A percentile compares a stretch with the other conserved stretches of the same genome.
These are phyloP conservation scores for Penicillium sp. DNA, from an alignment of 2,329 filamentous ascomycete species.

Conservation along the genomic window DNA sequence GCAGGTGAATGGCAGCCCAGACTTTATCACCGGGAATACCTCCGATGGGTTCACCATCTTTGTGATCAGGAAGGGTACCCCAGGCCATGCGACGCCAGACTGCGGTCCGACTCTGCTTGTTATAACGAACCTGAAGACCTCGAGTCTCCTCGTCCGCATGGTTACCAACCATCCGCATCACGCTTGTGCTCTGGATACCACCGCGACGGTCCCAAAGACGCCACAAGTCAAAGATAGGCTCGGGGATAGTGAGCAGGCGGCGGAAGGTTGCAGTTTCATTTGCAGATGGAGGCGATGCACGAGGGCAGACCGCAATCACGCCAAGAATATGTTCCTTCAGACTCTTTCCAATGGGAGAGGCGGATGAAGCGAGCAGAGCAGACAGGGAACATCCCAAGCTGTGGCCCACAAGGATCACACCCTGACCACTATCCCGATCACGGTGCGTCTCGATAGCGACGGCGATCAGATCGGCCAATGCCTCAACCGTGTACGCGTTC, in stretches of 20 bases:
- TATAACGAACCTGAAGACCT: slow-evolving; percentile 58
- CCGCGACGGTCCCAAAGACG: slow-evolving; percentile 79
- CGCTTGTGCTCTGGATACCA: slow-evolving; percentile 77
- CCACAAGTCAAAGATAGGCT: slow-evolving; percentile 73
- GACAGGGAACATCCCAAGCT: slow-evolving; percentile 87
- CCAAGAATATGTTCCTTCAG: slow-evolving; percentile 73
- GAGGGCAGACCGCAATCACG: slow-evolving; percentile 81
- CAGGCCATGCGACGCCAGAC: slow-evolving; percentile 83
- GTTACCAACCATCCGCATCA: slow-evolving; percentile 70
- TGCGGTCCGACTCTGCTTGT: slow-evolving; percentile 79
- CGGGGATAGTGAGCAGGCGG: slow-evolving; percentile 70
- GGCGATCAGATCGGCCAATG: slow-evolving; percentile 76
- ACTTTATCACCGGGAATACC: slow-evolving; percentile 72
- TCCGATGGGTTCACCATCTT: slow-evolving; percentile 55
- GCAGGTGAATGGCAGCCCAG: slow-evolving; percentile 75
- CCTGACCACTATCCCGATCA: slow-evolving; percentile 68
- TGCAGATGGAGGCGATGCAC: slow-evolving; percentile 66
- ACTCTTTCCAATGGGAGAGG: slow-evolving; percentile 58
- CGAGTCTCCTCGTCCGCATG: slow-evolving; percentile 50
- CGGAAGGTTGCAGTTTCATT: slow-evolving; percentile 59
- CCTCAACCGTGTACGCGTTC: slow-evolving; percentile 79
- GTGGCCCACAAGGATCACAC: slow-evolving; percentile 81
- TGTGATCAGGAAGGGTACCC: slow-evolving; percentile 70
- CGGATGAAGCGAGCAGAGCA: slow-evolving; percentile 70
- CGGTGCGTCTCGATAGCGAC: slow-evolving; percentile 75